Evolutionary conservation across 352 stramenopile species (phyloP), one percentile per base, ranked within the genome.

Genomic region (Phytophthora ohioensis): DNA sequence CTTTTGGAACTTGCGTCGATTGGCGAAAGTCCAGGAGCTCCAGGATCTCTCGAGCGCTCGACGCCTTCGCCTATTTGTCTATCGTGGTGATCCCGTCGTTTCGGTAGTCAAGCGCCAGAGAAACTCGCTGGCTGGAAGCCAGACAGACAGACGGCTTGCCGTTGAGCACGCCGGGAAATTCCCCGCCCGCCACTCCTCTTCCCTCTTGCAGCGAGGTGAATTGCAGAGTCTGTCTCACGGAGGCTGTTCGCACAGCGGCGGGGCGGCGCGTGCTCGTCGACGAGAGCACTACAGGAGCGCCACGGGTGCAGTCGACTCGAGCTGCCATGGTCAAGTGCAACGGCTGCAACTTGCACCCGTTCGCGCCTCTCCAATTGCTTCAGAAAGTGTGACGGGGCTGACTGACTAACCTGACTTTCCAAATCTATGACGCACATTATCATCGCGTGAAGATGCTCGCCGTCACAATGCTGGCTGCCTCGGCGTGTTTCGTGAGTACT

Each of bases 361-460:
- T 67, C 39, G 56, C 27, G 17, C 21, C 49, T 49, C 51, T 68
- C 68, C 65, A 68, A 17, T 4, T 62, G 42, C 57, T 73, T 73
- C 65, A 73, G 65, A 73, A 73, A 68, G 45, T 73, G 58, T 63
- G 59, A 66, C 64, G 55, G 32, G 64, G 63, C 54, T 49, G 45
- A 65, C 53, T 41, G 17, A 64, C 21, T 67, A 10, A 45, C 8
- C 13, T 46, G 53, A 54, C 51, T 9, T 17, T 51, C 21, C 64
- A 49, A 61, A 59, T 64, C 21, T 48, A 42, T 70, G 54, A 48
- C 38, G 36, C 42, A 43, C 64, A 32, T 60, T 64, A 70, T 70
- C 63, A 69, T 51, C 39, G 41, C 17, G 49, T 17, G 30, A 38
- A 64, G 31, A 27, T 27, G 21, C 1, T 27, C 21, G 21, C 10